Evolutionary conservation across 2,329 filamentous ascomycete species (phyloP).

Genomic region (Trichoderma afroharzianum): DNA sequence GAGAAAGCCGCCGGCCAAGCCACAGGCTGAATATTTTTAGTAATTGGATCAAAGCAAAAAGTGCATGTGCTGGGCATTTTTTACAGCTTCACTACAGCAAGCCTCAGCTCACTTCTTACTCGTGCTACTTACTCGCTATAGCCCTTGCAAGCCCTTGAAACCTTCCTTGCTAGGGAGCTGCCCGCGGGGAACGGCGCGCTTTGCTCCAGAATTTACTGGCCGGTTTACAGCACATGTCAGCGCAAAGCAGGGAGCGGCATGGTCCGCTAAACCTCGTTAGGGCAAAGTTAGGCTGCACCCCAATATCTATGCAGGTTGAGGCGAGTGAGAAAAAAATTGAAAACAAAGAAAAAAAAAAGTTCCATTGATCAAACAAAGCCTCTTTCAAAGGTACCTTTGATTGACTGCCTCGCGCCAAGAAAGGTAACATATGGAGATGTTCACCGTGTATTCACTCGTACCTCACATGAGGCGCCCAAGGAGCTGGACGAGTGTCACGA

Average conservation of each 20-base stretch:
- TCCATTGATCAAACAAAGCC: neutral
- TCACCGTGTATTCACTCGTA: neutral
- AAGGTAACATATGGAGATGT: neutral
- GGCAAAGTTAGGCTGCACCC: neutral
- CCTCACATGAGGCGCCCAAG: neutral
- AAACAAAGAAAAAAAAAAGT: neutral
- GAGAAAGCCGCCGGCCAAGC: neutral
- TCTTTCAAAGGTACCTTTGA: neutral
- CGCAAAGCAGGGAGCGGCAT: neutral
- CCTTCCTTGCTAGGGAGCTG: neutral
- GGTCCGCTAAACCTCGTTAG: conserved; percentile 1
- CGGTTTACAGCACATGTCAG: conserved; percentile 11
- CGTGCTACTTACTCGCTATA: neutral
- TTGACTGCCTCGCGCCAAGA: neutral
- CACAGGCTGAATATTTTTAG: conserved; percentile 15
- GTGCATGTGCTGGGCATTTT: neutral
- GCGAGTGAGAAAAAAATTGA: neutral
- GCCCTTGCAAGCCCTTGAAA: conserved; percentile 4
- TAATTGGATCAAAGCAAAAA: neutral
- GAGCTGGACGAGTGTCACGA: neutral
- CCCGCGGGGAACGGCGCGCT: conserved; percentile 5
- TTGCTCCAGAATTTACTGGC: neutral
- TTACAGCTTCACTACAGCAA: neutral
- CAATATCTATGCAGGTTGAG: neutral
- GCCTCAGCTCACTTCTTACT: neutral